Percentiles rank a stretch among this genome's conserved stretches.
Evolutionary conservation across 495 filamentous ascomycete genomes (phyloP).

Genomic region (Penicillium goetzii): DNA sequence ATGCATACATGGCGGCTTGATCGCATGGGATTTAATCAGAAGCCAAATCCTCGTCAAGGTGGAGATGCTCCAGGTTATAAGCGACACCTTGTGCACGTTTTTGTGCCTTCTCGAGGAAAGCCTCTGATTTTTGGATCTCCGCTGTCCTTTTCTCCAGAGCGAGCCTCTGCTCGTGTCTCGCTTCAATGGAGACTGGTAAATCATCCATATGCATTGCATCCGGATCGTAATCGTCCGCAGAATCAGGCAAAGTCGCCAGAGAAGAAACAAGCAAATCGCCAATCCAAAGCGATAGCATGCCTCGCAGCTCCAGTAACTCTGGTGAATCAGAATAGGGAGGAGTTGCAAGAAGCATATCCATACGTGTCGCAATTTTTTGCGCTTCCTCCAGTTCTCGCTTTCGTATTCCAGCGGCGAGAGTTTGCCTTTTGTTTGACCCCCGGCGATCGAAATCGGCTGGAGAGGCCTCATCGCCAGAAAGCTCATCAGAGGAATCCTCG

Average conservation of each 20-base stretch:
- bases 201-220: slow-evolving; percentile 36
- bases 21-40: slow-evolving; percentile 37
- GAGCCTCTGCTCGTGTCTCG: slow-evolving; percentile 37
- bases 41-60: slow-evolving; percentile 34
- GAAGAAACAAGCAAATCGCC: slow-evolving; percentile 58
- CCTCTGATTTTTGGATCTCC: slow-evolving; percentile 39
- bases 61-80: slow-evolving; percentile 38
- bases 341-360: slow-evolving; percentile 66
- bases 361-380: slow-evolving; percentile 59
- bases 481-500: slow-evolving; percentile 28
- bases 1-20: not conserved
- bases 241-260: slow-evolving; percentile 24
- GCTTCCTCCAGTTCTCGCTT: slow-evolving; percentile 48
- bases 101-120: slow-evolving; percentile 43
- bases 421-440: slow-evolving; percentile 21
- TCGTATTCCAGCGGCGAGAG: slow-evolving; percentile 32
- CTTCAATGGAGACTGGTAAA: slow-evolving; percentile 29
- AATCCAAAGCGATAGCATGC: slow-evolving; percentile 70
- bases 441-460: slow-evolving; percentile 12
- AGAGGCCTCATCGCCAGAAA: slow-evolving; percentile 39
- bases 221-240: slow-evolving; percentile 17
- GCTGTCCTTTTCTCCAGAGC: slow-evolving; percentile 39
- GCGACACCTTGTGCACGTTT: slow-evolving; percentile 39
- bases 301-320: slow-evolving; percentile 63
- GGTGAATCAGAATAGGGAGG: slow-evolving; percentile 64